These are phyloP conservation scores for Acanthamoeba quina DNA, from an alignment of 208 protist genomes.

Conservation along the genomic window DNA sequence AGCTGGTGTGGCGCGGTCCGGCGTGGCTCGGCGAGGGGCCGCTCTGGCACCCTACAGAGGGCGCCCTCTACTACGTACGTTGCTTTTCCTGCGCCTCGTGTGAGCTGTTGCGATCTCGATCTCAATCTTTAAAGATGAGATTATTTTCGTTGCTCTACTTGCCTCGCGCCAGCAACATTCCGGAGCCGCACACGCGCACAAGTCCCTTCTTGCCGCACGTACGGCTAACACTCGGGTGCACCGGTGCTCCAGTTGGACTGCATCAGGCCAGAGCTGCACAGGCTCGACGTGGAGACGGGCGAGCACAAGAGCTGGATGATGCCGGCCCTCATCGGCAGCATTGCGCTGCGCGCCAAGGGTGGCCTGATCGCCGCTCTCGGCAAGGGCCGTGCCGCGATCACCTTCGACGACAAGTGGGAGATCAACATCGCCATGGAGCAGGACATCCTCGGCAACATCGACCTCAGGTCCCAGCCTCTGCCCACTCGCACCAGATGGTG, in stretches of 20 bases:
- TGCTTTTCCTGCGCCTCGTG: neutral
- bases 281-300: conserved; percentile 22
- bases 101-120: neutral
- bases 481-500: neutral
- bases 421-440: conserved; percentile 57
- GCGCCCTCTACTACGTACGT: conserved; percentile 35
- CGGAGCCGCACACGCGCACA: neutral
- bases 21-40: conserved; percentile 40
- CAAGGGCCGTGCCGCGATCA: conserved; percentile 27
- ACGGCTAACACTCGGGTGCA: neutral
- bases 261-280: conserved; percentile 41
- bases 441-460: conserved; percentile 58
- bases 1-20: conserved; percentile 52
- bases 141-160: conserved; percentile 7
- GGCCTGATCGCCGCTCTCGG: conserved; percentile 44
- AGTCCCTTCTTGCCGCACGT: too few relatives aligned
- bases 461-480: conserved; percentile 1
- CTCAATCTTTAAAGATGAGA: neutral
- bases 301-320: conserved; percentile 58
- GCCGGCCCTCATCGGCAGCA: conserved; percentile 48
- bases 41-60: conserved; percentile 35
- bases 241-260: conserved; percentile 19
- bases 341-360: conserved; percentile 39
- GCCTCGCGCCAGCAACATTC: neutral
- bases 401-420: conserved; percentile 46